phyloP scores from a whole-genome alignment of 129 eudicot species.

The Apium graveolens region DNA sequence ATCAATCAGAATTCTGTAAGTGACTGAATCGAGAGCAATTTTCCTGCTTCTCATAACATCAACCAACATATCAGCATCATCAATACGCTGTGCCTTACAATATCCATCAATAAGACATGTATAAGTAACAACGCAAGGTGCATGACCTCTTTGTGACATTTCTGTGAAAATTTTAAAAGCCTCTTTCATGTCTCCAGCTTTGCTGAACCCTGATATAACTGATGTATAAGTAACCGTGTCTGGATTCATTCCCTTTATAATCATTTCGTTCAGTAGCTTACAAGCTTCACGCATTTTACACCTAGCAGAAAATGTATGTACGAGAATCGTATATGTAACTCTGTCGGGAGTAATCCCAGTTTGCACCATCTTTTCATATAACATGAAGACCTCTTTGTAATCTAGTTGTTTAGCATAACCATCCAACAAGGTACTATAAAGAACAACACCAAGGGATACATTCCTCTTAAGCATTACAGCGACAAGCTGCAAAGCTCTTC shows the following conservation, averaged over 20 bases:
- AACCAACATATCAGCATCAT: slow-evolving; percentile 20
- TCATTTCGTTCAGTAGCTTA: slow-evolving; percentile 26
- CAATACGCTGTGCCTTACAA: slow-evolving; percentile 21
- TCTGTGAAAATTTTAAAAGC: slow-evolving; percentile 23
- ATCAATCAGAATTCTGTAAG: slow-evolving; percentile 22
- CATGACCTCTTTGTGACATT: slow-evolving; percentile 21
- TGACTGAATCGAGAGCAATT: slow-evolving; percentile 19
- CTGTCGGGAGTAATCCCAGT: slow-evolving; percentile 26
- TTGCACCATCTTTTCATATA: slow-evolving; percentile 28
- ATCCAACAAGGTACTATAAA: slow-evolving; percentile 26
- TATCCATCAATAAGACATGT: slow-evolving; percentile 47
- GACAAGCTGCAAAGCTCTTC: slow-evolving; percentile 31
- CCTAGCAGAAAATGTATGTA: slow-evolving; percentile 16
- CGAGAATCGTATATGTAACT: slow-evolving; percentile 24
- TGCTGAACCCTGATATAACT: slow-evolving; percentile 30
- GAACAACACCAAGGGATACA: slow-evolving; percentile 28
- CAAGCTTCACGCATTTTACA: slow-evolving; percentile 22
- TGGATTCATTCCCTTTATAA: slow-evolving; percentile 16
- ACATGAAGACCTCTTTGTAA: slow-evolving; percentile 19
- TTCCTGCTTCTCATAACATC: slow-evolving; percentile 24
- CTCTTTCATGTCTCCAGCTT: slow-evolving; percentile 21
- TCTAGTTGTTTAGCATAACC: slow-evolving; percentile 30
- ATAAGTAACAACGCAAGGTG: slow-evolving; percentile 37
- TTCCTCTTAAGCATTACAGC: slow-evolving; percentile 30
- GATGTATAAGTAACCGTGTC: slow-evolving; percentile 27